Evolutionary conservation across 2,329 filamentous ascomycete species (phyloP).

Genomic region (Aspergillus sp.): DNA sequence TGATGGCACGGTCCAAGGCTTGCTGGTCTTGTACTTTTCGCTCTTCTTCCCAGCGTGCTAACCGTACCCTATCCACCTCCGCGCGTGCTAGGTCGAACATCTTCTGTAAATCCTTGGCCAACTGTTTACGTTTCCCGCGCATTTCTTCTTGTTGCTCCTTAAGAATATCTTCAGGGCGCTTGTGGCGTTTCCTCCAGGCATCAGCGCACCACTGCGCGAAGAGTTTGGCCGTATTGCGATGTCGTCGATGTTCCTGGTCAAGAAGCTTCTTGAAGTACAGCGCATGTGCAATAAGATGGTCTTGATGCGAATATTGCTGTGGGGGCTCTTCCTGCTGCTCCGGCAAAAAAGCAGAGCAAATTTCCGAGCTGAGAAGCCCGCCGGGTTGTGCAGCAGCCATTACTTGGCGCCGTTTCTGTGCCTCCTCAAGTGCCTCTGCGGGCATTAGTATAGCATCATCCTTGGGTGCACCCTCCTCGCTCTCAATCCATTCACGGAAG

Average conservation of each 20-base stretch:
- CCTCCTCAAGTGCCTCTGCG: conserved; percentile 64
- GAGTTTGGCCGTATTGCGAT: conserved; percentile 71
- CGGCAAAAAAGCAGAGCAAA: conserved; percentile 68
- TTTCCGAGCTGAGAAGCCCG: conserved; percentile 65
- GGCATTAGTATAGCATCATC: conserved; percentile 47
- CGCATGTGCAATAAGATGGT: conserved; percentile 77
- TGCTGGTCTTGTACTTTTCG: conserved; percentile 47
- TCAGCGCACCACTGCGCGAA: conserved; percentile 56
- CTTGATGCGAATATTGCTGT: conserved; percentile 77
- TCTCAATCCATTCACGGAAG: conserved; percentile 61
- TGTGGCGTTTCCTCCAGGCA: conserved; percentile 38
- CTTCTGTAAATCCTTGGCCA: conserved; percentile 60
- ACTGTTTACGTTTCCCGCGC: conserved; percentile 64
- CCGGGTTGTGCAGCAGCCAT: conserved; percentile 70
- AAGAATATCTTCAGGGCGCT: conserved; percentile 67
- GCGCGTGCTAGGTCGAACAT: conserved; percentile 56
- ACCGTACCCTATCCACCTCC: conserved; percentile 54
- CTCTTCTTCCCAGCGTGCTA: conserved; percentile 57
- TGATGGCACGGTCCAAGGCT: conserved; percentile 48
- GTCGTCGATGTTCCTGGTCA: conserved; percentile 70
- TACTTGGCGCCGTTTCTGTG: conserved; percentile 62
- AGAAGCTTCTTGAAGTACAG: conserved; percentile 77
- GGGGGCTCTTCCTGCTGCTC: conserved; percentile 70
- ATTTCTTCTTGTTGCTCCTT: conserved; percentile 68
- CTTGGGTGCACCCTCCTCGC: conserved; percentile 43